Conservation (phyloP, 441 rosid genomes). For the Populus hybrid region DNA sequence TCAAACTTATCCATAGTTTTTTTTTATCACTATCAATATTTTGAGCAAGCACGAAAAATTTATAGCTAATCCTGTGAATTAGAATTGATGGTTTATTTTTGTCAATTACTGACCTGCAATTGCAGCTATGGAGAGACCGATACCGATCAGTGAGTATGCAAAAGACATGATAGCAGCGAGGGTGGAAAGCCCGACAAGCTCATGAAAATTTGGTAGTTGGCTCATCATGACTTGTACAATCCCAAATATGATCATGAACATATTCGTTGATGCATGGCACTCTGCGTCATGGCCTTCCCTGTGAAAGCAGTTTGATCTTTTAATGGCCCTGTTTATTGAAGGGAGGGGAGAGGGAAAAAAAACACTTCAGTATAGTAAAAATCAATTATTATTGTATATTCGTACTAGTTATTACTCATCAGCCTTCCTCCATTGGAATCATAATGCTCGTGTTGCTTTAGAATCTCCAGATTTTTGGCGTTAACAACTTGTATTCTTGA, state of each 20-base stretch:
- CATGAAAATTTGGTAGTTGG: conserved; percentile 39
- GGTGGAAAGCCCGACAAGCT: conserved; percentile 40
- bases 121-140: conserved; percentile 37
- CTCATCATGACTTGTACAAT: conserved; percentile 31
- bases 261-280: conserved; percentile 29
- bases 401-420: neutral
- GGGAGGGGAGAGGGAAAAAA: neutral
- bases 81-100: neutral
- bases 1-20: neutral
- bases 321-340: conserved; percentile 33
- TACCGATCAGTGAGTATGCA: conserved; percentile 35
- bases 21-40: neutral
- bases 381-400: neutral
- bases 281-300: conserved; percentile 28
- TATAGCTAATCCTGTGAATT: neutral
- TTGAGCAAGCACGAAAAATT: neutral
- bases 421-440: neutral
- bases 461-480: too few relatives aligned
- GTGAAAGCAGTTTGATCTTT: conserved; percentile 39
- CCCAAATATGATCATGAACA: conserved; percentile 37
- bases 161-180: conserved; percentile 48
- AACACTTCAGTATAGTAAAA: neutral
- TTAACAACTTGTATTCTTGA: neutral
- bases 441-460: too few relatives aligned
- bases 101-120: conserved; percentile 24